phyloP scores from a whole-genome alignment of 768 basidiomycete species.

The Lactarius deliciosus region DNA sequence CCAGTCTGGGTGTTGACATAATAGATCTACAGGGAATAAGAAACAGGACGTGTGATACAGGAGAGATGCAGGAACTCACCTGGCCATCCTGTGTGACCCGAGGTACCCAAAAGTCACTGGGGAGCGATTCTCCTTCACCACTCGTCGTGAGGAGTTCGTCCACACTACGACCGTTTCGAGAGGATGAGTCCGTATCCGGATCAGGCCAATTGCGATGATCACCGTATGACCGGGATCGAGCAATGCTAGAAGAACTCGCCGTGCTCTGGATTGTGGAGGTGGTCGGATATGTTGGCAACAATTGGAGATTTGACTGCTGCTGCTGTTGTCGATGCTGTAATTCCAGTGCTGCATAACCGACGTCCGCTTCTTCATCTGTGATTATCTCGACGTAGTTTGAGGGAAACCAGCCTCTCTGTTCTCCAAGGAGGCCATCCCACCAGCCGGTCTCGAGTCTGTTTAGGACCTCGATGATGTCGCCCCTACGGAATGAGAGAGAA shows the following conservation, averaged over 20 bases:
- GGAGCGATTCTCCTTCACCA: conserved; percentile 37
- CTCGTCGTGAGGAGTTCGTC: conserved; percentile 36
- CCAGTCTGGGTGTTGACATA: conserved; percentile 92
- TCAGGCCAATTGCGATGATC: conserved; percentile 59
- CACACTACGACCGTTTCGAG: conserved; percentile 39
- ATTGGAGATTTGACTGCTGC: conserved; percentile 13
- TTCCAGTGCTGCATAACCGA: conserved; percentile 55
- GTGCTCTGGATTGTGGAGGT: conserved; percentile 42
- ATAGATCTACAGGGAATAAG: conserved; percentile 66
- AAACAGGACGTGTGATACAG: conserved; percentile 8
- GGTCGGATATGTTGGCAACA: conserved; percentile 26
- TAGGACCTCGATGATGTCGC: conserved; percentile 92
- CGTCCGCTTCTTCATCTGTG: conserved; percentile 77
- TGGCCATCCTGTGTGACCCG: conserved; percentile 79
- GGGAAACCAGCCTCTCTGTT: conserved; percentile 95
- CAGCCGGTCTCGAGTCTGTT: conserved; percentile 91
- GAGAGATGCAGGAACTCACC: conserved; percentile 46
- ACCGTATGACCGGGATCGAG: conserved; percentile 36
- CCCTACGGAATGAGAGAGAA: conserved; percentile 81
- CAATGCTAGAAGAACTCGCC: conserved; percentile 33
- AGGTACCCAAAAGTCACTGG: conserved; percentile 90
- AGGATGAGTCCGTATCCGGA: conserved; percentile 38
- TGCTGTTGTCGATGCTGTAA: conserved; percentile 27
- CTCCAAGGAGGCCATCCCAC: conserved; percentile 95
- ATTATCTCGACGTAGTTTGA: conserved; percentile 89